Evolutionary conservation across 225 moss, liverwort and hornwort species (phyloP), one percentile per base, ranked within the genome.

Genomic region (Physcomitrellopsis africana): DNA sequence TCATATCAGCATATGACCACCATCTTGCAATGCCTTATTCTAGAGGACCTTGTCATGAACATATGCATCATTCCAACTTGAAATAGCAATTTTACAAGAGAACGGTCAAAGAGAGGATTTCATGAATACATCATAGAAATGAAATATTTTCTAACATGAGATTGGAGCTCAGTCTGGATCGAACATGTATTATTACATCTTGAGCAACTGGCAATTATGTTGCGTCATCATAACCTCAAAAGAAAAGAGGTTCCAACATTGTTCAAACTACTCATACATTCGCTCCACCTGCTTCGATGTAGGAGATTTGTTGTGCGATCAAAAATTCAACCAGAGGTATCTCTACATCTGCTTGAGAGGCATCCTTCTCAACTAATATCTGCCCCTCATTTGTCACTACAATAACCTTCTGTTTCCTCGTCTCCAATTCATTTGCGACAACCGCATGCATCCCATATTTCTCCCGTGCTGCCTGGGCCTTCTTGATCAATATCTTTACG

Each of bases 341-440:
- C 81, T 99, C 99, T 60, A 99, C 90, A 79, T 99, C 99, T 55
- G 74, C 68, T 61, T 86, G 81, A 64, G 60, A 74, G 18, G 83
- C 55, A 70, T 82, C 64, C 58, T 83, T 89, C 70, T 92, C 90
- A 23, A 99, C 81, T 24, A 85, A 45, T 24, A 73, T 92, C 83
- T 99, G 91, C 42, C 89, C 89, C 27, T 82, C 85, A 48, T 67
- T 84, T 12, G 86, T 99, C 52, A 99, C 92, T 65, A 99, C 87
- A 55, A 83, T 84, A 68, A 99, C 99, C 85, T 85, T 99, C 75
- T 92, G 86, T 71, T 99, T 92, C 64, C 99, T 90, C 32, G 93
- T 95, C 76, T 83, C 86, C 51, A 99, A 89, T 63, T 99, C 99
- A 57, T 99, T 99, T 54, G 99, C 99, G 26, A 99, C 92, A 16